Percentiles rank a stretch among this genome's conserved stretches.
Evolutionary conservation across 352 stramenopile species (phyloP).

Genomic region (Achlya hypogyna): DNA sequence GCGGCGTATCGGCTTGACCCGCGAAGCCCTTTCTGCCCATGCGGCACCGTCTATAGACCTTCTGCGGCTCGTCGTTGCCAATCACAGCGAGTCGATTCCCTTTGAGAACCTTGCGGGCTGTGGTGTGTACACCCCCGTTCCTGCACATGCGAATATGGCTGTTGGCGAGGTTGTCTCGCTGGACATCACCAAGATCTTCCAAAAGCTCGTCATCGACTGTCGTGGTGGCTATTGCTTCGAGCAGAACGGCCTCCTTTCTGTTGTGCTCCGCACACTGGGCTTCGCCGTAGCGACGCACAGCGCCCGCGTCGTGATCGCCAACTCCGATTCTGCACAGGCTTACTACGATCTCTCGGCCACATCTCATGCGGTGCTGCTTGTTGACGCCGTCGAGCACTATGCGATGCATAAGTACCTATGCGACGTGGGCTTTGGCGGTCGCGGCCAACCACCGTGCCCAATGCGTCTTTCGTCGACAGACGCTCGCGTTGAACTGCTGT

Average conservation of each 20-base stretch:
- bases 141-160: background rate
- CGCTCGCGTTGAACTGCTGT: background rate
- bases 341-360: background rate
- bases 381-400: background rate
- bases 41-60: background rate
- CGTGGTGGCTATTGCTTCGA: constrained; percentile 19
- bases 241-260: constrained; percentile 10
- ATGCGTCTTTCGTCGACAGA: background rate
- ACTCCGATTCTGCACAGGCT: background rate
- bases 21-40: background rate
- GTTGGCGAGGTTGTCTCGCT: constrained; percentile 15
- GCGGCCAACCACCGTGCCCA: constrained; percentile 5
- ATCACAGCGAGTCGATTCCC: constrained; percentile 1
- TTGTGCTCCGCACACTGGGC: background rate
- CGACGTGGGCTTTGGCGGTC: constrained; percentile 13
- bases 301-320: background rate
- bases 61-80: background rate
- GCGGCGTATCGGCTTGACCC: background rate
- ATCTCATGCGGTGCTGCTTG: constrained; percentile 4
- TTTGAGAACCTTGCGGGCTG: constrained; percentile 14
- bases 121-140: background rate
- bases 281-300: constrained; percentile 2
- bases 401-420: background rate
- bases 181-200: background rate
- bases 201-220: constrained; percentile 9